These are phyloP conservation scores for Arthroderma sp. DNA, from an alignment of 2,329 filamentous ascomycete species.

Conservation along the genomic window DNA sequence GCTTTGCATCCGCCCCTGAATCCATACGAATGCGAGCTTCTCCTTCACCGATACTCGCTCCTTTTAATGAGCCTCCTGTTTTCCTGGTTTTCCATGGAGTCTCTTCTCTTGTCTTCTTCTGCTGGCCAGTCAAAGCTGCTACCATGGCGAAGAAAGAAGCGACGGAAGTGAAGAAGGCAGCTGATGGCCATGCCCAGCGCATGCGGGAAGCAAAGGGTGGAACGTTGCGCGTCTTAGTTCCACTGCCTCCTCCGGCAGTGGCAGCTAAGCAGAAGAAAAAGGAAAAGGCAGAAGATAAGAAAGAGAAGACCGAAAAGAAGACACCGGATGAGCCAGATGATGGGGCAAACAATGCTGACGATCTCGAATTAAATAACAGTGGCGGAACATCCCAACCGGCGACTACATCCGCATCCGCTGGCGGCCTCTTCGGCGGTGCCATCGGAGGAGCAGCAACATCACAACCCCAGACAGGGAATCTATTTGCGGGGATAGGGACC, in stretches of 20 bases:
- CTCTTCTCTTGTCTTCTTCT: too few species aligned
- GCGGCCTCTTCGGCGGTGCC: slow-evolving; percentile 25
- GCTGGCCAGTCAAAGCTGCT: too few species aligned
- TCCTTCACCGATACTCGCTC: not conserved
- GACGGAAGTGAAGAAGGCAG: too few species aligned
- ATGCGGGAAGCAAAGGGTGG: too few species aligned
- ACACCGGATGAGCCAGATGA: not conserved
- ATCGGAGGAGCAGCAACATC: slow-evolving; percentile 14
- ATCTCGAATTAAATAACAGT: not conserved
- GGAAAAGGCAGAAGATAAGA: not conserved
- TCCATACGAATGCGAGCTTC: not conserved
- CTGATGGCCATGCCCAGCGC: too few species aligned
- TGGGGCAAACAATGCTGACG: not conserved
- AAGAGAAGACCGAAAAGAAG: not conserved
- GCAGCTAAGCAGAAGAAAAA: not conserved
- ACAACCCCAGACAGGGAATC: slow-evolving; percentile 11
- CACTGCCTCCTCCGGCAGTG: too few species aligned
- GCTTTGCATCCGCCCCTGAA: not conserved
- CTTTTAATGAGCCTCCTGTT: not conserved
- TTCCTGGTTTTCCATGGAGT: not conserved
- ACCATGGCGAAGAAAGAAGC: too few species aligned
- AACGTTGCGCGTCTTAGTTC: too few species aligned
- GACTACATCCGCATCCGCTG: slow-evolving; percentile 13
- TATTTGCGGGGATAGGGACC: slow-evolving; percentile 12
- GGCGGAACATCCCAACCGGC: slow-evolving; percentile 9